These are phyloP conservation scores for Candida dajiaensis DNA, from an alignment of 805 yeast genomes.

Conservation along the genomic window DNA sequence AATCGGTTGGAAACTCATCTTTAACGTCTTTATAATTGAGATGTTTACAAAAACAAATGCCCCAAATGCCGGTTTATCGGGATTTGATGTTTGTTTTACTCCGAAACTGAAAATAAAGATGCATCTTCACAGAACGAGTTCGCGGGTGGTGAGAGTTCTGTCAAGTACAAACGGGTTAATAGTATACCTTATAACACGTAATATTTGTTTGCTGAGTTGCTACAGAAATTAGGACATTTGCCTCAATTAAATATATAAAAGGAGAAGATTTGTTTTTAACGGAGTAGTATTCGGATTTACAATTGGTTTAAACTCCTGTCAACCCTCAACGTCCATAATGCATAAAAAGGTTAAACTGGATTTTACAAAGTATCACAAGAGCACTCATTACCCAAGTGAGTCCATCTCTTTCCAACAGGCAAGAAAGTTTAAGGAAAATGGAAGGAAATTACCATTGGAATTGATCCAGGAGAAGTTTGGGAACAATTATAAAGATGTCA, in stretches of 20 bases:
- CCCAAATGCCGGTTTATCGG: too few relatives aligned
- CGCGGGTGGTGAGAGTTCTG: too few relatives aligned
- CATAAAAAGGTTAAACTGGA: slow-evolving; percentile 12
- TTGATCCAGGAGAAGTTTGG: slow-evolving; percentile 2
- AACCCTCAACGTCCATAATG: too few relatives aligned
- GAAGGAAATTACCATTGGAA: slow-evolving; percentile 8
- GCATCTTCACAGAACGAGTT: background rate
- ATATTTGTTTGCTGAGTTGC: too few relatives aligned
- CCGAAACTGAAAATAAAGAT: background rate
- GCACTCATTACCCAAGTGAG: slow-evolving; percentile 4
- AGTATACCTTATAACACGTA: too few relatives aligned
- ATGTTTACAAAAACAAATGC: too few relatives aligned
- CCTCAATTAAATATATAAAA: too few relatives aligned
- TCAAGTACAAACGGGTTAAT: background rate
- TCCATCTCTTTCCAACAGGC: slow-evolving; percentile 6
- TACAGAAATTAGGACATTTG: too few relatives aligned
- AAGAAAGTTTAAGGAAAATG: slow-evolving; percentile 8
- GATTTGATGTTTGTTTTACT: background rate
- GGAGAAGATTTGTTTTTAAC: too few relatives aligned
- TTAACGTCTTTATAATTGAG: background rate
- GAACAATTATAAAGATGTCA: background rate
- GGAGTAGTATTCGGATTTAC: too few relatives aligned
- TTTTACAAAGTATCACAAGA: slow-evolving; percentile 12
- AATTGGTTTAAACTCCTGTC: too few relatives aligned
- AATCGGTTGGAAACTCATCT: background rate